These are phyloP conservation scores for Aureoboletus auriporus DNA, from an alignment of 768 basidiomycete genomes.

Conservation along the genomic window DNA sequence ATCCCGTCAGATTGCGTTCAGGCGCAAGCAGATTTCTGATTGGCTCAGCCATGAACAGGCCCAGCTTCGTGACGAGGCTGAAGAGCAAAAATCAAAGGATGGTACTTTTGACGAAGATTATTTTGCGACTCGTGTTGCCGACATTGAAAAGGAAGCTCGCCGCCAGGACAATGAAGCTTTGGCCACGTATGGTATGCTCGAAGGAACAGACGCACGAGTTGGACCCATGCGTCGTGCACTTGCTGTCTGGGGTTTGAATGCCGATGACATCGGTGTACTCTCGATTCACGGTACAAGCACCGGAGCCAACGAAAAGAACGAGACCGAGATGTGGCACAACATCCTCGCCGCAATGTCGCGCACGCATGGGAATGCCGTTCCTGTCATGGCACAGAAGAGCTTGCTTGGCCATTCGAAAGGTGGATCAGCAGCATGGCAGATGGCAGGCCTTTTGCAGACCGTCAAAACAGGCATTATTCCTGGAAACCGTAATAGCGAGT, in stretches of 20 bases:
- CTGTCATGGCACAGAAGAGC: slow-evolving; percentile 96
- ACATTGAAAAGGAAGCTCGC: slow-evolving; percentile 86
- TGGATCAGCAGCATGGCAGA: slow-evolving; percentile 97
- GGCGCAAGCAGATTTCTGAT: slow-evolving; percentile 89
- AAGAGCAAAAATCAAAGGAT: slow-evolving; percentile 51
- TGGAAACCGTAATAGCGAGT: slow-evolving; percentile 96
- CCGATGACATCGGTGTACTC: slow-evolving; percentile 88
- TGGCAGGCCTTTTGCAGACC: slow-evolving; percentile 87
- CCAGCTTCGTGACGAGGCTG: slow-evolving; percentile 77
- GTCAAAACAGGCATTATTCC: slow-evolving; percentile 85
- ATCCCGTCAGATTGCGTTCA: slow-evolving; percentile 91
- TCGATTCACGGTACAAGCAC: slow-evolving; percentile 91
- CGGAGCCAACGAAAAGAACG: slow-evolving; percentile 92
- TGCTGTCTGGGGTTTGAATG: slow-evolving; percentile 93
- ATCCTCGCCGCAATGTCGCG: slow-evolving; percentile 87
- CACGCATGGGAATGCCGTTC: slow-evolving; percentile 93
- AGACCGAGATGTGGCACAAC: slow-evolving; percentile 95
- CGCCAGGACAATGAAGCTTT: slow-evolving; percentile 92
- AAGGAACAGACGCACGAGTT: slow-evolving; percentile 79
- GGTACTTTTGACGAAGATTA: slow-evolving; percentile 60
- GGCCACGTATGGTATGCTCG: slow-evolving; percentile 93
- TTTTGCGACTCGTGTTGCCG: slow-evolving; percentile 69
- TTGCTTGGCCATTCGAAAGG: slow-evolving; percentile 97
- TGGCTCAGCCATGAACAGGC: slow-evolving; percentile 91
- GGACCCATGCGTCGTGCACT: slow-evolving; percentile 92